phyloP scores from a whole-genome alignment of 2,329 filamentous ascomycete genomes.

The Coleophoma eucalyptorum region DNA sequence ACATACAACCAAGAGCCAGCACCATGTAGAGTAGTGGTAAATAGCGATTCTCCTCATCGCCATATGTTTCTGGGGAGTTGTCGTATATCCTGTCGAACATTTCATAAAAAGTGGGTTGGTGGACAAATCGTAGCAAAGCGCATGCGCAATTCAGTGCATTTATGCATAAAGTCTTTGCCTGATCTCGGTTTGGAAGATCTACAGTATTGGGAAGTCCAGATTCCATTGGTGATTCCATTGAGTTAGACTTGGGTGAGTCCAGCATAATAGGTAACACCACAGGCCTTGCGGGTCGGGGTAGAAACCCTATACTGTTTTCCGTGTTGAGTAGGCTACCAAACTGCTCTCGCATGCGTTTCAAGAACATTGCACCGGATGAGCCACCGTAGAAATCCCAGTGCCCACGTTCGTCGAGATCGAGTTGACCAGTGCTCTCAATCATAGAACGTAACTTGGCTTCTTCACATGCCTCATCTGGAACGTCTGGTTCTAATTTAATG shows the following conservation, averaged over 20 bases:
- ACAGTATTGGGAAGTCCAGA: conserved; percentile 31
- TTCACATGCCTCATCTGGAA: conserved; percentile 34
- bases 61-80: conserved; percentile 56
- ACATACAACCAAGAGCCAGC: conserved; percentile 71
- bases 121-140: conserved; percentile 65
- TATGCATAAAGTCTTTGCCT: conserved; percentile 49
- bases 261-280: conserved; percentile 47
- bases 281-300: conserved; percentile 50
- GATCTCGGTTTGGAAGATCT: conserved; percentile 65
- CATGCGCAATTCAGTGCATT: conserved; percentile 55
- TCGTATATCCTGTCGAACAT: conserved; percentile 77
- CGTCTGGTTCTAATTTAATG: background rate
- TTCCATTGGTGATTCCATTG: conserved; percentile 25
- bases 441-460: conserved; percentile 85
- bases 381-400: conserved; percentile 95
- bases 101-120: conserved; percentile 76
- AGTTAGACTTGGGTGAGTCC: conserved; percentile 23
- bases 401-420: conserved; percentile 87
- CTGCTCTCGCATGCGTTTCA: conserved; percentile 82
- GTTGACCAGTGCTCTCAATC: conserved; percentile 86
- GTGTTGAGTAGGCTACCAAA: conserved; percentile 73
- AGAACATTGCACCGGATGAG: conserved; percentile 87
- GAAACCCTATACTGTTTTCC: conserved; percentile 53
- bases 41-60: conserved; percentile 62
- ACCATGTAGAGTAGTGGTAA: conserved; percentile 69